A percentile compares a stretch with the other conserved stretches of the same genome.
phyloP scores from a whole-genome alignment of 2,329 filamentous ascomycete species.

The Graphilbum fragrans region DNA sequence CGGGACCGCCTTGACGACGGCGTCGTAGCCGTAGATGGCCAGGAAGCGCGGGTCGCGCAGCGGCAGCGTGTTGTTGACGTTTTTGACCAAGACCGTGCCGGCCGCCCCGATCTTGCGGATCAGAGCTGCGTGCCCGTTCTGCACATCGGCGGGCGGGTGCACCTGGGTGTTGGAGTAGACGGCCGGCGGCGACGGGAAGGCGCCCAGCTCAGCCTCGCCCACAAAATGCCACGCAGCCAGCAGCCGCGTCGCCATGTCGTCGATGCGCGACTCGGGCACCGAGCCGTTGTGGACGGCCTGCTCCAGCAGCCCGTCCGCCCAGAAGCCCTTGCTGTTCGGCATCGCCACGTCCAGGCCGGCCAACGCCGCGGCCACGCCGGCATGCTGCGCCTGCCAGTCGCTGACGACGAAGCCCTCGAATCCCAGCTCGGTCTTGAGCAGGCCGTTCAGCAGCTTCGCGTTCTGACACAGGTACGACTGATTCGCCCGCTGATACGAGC shows the following conservation, averaged over 20 bases:
- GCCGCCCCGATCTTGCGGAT: constrained; percentile 43
- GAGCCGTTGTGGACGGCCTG: constrained; percentile 41
- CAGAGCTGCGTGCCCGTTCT: constrained; percentile 33
- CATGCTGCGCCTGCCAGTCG: constrained; percentile 67
- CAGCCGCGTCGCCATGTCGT: constrained; percentile 42
- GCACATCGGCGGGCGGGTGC: constrained; percentile 57
- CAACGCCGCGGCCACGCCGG: constrained; percentile 60
- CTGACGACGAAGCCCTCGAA: constrained; percentile 73
- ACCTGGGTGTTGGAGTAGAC: too few relatives aligned
- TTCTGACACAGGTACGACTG: constrained; percentile 38
- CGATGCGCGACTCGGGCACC: constrained; percentile 41
- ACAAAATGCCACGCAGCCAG: constrained; percentile 48
- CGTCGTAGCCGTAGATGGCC: constrained; percentile 42
- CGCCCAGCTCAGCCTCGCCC: constrained; percentile 46
- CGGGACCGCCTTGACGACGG: constrained; percentile 34
- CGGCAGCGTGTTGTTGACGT: constrained; percentile 25
- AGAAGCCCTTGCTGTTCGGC: constrained; percentile 38
- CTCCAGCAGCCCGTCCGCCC: constrained; percentile 41
- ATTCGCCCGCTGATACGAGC: background rate
- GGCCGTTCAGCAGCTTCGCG: constrained; percentile 59
- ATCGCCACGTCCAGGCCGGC: constrained; percentile 58
- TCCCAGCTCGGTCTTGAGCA: constrained; percentile 68
- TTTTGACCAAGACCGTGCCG: constrained; percentile 37
- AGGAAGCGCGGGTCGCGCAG: constrained; percentile 23
- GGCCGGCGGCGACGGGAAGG: constrained; percentile 46